Conservation (phyloP, 139 green algal genomes). For the Micractinium sp. region DNA sequence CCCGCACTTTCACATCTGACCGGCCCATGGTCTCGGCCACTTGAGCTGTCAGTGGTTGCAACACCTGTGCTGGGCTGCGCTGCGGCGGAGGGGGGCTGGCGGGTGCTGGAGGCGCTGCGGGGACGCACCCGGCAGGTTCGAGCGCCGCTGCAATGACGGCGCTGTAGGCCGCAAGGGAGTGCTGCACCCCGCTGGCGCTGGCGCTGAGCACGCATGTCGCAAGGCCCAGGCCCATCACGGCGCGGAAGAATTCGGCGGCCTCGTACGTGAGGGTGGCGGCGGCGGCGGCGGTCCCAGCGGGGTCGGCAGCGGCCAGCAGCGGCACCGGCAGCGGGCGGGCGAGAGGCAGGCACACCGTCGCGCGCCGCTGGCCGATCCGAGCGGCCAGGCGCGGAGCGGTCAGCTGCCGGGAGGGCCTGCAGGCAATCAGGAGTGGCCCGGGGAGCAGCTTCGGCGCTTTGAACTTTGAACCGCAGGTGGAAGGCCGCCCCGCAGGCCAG, state of each 20-base stretch:
- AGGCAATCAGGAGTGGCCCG: no score
- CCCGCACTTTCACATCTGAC: neutral
- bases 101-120: neutral
- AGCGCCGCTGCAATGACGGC: neutral
- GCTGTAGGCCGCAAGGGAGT: neutral
- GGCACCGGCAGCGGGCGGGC: no score
- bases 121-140: neutral
- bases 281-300: neutral
- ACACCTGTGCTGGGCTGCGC: neutral
- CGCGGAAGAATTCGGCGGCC: neutral
- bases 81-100: neutral
- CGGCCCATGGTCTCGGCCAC: neutral
- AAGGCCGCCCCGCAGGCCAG: no score
- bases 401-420: no score
- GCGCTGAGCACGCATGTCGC: neutral
- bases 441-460: no score
- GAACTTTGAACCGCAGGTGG: no score
- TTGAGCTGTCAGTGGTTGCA: neutral
- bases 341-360: no score
- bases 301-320: no score
- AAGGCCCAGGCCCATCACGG: neutral
- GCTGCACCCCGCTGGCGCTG: neutral
- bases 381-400: no score
- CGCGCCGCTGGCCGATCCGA: no score
- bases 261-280: neutral